Percentiles rank a stretch among this genome's conserved stretches.
Evolutionary conservation across 139 green algal species (phyloP).

Genomic region (Ettlia oleoabundans): DNA sequence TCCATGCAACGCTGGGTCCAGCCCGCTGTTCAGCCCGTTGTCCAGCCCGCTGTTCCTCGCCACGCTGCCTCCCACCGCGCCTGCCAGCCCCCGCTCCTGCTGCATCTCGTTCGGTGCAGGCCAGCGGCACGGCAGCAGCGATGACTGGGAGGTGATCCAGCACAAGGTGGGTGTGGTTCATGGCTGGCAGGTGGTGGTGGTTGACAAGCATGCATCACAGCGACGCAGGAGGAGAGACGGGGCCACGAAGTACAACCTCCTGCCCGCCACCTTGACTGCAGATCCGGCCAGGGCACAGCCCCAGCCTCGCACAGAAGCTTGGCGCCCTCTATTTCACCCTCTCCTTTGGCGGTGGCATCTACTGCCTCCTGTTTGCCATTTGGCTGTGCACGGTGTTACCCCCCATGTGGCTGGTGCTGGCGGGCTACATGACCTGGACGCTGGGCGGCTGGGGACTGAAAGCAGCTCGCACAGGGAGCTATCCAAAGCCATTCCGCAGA

Average conservation of each 20-base stretch:
- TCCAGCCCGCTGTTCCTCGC: no score
- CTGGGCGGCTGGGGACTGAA: neutral
- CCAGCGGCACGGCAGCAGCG: neutral
- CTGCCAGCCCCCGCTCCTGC: no score
- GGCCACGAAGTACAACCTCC: no score
- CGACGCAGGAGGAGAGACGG: no score
- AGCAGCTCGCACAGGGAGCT: neutral
- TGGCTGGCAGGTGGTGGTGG: no score
- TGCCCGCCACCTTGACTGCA: no score
- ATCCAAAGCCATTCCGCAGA: constrained; percentile 6
- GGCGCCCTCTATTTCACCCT: constrained; percentile 14
- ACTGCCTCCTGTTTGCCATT: neutral
- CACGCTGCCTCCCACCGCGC: no score
- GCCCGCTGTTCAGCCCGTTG: no score
- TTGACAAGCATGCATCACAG: no score
- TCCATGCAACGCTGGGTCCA: no score
- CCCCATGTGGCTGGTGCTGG: neutral
- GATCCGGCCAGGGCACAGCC: neutral
- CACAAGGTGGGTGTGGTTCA: constrained; percentile 15
- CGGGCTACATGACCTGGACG: neutral
- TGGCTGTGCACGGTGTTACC: constrained; percentile 1
- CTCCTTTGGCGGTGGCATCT: constrained; percentile 22
- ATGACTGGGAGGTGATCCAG: constrained; percentile 29
- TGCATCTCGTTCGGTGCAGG: neutral
- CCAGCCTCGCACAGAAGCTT: constrained; percentile 4